Percentiles rank a stretch among this genome's conserved stretches.
phyloP scores from a whole-genome alignment of 305 asterid species.

The Caryopteris hybrid region DNA sequence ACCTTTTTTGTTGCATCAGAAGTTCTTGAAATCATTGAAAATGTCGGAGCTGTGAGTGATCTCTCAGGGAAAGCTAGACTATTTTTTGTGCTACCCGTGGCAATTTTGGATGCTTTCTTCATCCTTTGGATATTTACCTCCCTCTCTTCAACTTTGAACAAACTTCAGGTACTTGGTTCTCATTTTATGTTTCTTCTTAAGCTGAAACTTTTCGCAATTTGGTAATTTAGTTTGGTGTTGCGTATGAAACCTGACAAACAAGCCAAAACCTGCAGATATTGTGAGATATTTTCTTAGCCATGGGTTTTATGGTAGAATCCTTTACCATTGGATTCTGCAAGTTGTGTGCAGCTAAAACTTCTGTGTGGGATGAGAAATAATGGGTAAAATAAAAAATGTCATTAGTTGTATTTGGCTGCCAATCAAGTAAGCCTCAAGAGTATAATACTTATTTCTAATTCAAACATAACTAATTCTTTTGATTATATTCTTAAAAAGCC shows the following conservation, averaged over 20 bases:
- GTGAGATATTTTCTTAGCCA: background rate
- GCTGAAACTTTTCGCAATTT: background rate
- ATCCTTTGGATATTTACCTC: conserved; percentile 90
- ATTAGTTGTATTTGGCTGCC: background rate
- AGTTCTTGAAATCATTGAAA: conserved; percentile 80
- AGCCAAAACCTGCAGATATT: background rate
- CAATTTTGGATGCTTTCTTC: conserved; percentile 91
- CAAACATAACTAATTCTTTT: background rate
- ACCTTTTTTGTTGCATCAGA: conserved; percentile 84
- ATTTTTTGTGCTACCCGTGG: conserved; percentile 81
- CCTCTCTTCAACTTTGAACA: conserved; percentile 76
- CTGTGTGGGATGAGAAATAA: background rate
- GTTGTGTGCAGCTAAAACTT: conserved; percentile 3
- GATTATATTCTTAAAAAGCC: background rate
- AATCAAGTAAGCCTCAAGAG: background rate
- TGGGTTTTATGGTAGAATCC: background rate
- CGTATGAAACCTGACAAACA: conserved; percentile 1
- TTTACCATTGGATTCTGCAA: conserved; percentile 2
- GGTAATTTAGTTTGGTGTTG: background rate
- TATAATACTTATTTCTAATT: background rate
- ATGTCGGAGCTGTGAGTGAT: conserved; percentile 86
- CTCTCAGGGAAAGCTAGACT: conserved; percentile 85
- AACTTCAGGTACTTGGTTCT: conserved; percentile 80
- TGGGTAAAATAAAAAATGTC: background rate
- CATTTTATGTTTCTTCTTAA: conserved; percentile 5